Conservation (phyloP, 768 basidiomycete species). For the Macrolepiota albuminosa region DNA sequence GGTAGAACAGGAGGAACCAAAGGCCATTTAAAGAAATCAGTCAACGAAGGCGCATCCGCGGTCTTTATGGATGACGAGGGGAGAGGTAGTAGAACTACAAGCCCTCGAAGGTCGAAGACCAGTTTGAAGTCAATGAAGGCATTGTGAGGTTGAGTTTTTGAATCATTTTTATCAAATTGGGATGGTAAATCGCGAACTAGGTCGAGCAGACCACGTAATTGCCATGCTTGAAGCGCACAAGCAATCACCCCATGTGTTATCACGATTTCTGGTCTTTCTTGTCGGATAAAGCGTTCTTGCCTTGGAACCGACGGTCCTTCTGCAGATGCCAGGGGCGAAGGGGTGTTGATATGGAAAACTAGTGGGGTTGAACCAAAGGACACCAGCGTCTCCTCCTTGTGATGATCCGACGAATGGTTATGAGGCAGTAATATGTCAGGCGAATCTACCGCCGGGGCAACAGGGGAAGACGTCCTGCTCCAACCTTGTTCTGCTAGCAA, state of each 20-base stretch:
- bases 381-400: conserved; percentile 43
- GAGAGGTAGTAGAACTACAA: conserved; percentile 45
- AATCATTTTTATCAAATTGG: conserved; percentile 8
- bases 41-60: conserved; percentile 9
- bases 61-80: conserved; percentile 21
- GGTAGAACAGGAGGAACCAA: conserved; percentile 49
- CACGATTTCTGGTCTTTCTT: conserved; percentile 34
- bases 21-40: conserved; percentile 52
- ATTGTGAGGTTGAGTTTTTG: background rate
- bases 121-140: background rate
- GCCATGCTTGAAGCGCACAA: conserved; percentile 51
- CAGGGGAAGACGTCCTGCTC: conserved; percentile 14
- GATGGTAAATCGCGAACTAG: conserved; percentile 29
- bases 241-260: conserved; percentile 48
- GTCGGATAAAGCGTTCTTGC: background rate
- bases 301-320: background rate
- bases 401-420: conserved; percentile 1
- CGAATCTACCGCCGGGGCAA: background rate
- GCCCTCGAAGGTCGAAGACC: conserved; percentile 25
- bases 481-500: background rate
- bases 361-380: conserved; percentile 65
- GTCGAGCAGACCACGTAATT: conserved; percentile 46
- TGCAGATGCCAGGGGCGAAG: conserved; percentile 22
- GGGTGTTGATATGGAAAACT: conserved; percentile 47
- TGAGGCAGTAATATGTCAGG: conserved; percentile 3